A percentile compares a stretch with the other conserved stretches of the same genome.
These are phyloP conservation scores for Pezicula rhizophila DNA, from an alignment of 2,329 filamentous ascomycete species.

Conservation along the genomic window DNA sequence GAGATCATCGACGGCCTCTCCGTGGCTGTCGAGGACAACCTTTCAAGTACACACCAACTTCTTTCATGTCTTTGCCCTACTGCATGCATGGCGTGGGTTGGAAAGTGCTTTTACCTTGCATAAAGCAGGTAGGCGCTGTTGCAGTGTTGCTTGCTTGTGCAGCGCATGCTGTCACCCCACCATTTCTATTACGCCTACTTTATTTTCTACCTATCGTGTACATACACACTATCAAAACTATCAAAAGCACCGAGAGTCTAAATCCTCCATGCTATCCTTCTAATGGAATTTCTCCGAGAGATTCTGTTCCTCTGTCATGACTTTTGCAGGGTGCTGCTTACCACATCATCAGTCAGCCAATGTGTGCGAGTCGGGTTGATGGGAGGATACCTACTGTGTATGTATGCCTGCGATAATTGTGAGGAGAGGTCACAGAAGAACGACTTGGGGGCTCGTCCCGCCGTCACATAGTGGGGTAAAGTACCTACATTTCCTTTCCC, in stretches of 20 bases:
- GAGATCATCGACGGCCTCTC: neutral
- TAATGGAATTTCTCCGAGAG: neutral
- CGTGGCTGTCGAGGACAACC: neutral
- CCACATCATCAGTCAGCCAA: neutral
- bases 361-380: neutral
- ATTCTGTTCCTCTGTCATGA: neutral
- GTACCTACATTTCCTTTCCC: too few relatives aligned
- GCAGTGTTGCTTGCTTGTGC: constrained; percentile 3
- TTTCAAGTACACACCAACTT: neutral
- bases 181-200: constrained; percentile 1
- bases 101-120: constrained; percentile 4
- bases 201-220: neutral
- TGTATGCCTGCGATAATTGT: too few relatives aligned
- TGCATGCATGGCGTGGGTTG: constrained; percentile 10
- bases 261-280: neutral
- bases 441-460: neutral
- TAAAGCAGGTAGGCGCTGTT: neutral
- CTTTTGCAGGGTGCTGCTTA: neutral
- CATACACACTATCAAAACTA: too few relatives aligned
- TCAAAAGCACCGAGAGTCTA: neutral
- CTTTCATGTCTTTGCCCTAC: constrained; percentile 3
- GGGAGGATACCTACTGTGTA: too few relatives aligned
- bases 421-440: neutral
- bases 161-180: constrained; percentile 3
- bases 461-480: constrained; percentile 1